These are phyloP conservation scores for Waltergamsia citrina DNA, from an alignment of 2,329 filamentous ascomycete species.

Conservation along the genomic window DNA sequence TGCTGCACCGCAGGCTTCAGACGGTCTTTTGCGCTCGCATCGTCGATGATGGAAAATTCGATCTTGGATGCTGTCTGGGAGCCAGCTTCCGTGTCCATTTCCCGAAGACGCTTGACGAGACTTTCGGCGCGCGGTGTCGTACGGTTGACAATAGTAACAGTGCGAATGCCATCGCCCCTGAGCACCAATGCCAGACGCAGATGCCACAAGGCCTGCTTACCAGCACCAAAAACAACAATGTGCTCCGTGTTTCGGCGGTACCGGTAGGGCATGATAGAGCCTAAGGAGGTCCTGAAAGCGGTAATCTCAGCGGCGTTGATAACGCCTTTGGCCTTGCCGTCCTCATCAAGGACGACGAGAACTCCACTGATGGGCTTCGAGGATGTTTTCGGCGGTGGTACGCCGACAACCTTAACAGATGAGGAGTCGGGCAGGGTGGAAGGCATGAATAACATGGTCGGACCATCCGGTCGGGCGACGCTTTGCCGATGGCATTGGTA, in stretches of 20 bases:
- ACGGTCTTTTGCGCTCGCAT: too few relatives aligned
- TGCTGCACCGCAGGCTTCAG: constrained; percentile 8
- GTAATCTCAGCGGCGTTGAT: constrained; percentile 61
- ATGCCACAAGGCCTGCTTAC: constrained; percentile 47
- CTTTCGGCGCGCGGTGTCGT: constrained; percentile 11
- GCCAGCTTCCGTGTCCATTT: constrained; percentile 4
- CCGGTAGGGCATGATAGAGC: constrained; percentile 51
- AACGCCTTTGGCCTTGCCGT: constrained; percentile 49
- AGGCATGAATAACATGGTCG: too few relatives aligned
- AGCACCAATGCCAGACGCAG: constrained; percentile 54
- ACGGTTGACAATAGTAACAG: constrained; percentile 22
- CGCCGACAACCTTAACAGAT: too few relatives aligned
- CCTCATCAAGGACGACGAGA: constrained; percentile 47
- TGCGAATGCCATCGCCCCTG: constrained; percentile 10
- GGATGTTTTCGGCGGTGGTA: too few relatives aligned
- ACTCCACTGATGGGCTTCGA: constrained; percentile 22
- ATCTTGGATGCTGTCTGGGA: constrained; percentile 6
- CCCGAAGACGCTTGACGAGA: constrained; percentile 10
- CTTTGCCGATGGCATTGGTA: too few relatives aligned
- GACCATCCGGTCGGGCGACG: too few relatives aligned
- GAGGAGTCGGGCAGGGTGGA: too few relatives aligned
- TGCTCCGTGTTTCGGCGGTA: constrained; percentile 11
- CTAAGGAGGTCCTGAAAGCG: constrained; percentile 58
- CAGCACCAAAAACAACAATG: constrained; percentile 13
- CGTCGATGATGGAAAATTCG: too few relatives aligned